Base-by-base conservation (phyloP, 352 stramenopile genomes). In the Globisporangium alternatum region DNA sequence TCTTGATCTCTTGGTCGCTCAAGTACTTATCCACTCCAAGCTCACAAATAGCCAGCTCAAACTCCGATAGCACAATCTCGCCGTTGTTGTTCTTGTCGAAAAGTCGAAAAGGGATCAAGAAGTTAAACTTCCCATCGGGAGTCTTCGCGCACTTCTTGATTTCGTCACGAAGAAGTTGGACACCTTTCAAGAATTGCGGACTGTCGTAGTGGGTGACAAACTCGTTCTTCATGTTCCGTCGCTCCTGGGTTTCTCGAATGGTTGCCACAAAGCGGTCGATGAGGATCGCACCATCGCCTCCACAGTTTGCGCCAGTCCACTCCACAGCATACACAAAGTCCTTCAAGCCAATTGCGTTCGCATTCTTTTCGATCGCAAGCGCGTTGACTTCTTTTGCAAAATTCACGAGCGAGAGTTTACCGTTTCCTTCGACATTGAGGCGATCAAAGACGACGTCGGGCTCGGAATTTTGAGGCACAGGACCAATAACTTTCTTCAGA, bases 141-240 rank as follows among this genome's bases (percentile, higher is more conserved):
- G 83, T 94, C 72, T 92, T 94, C 3, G 83, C 83, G 54, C 81
- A 89, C 41, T 85, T 85, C 41, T 84, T 84, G 37, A 92, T 78
- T 60, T 94, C 85, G 1, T 81, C 78, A 6, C 84, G 81, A 33
- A 94, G 67, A 12, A 91, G 57, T 22, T 87, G 76, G 7, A 92
- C 76, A 1, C 85, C 85, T 66, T 91, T 83, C n/a, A 86, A 60
- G 39, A 94, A 94, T 52, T 75, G 69, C 2, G 85, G 85, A 39
- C 83, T 94, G 44, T 94, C 85, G 49, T 90, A 91, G 47, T 91
- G 81, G 2, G 83, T 94, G 33, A 92, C 69, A 68, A 90, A 94
- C 56, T 91, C 85, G 62, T 81, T 87, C 58, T 91, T 91, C 85
- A 92, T 94, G 64, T 91, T 94, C 61, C 83, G 71, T 8, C 85